Evolutionary conservation across 2,329 filamentous ascomycete species (phyloP), one percentile per base, ranked within the genome.

Genomic region (Diplocarpon mali): DNA sequence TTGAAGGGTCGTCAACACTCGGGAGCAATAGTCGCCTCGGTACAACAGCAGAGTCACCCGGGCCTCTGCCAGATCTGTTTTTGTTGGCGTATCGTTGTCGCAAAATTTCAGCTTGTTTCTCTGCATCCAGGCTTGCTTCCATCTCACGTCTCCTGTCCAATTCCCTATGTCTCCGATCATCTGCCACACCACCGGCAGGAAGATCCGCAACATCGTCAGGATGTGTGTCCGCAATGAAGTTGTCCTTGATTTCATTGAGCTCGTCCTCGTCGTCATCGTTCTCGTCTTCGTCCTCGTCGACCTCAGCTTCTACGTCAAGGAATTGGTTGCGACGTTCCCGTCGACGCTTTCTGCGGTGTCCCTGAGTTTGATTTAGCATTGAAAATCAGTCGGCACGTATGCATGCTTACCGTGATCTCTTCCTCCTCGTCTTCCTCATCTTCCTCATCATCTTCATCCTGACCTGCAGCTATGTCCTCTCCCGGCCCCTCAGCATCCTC

Each of bases 231-330:
- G 87, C 85, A 61, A 88, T 88, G 62, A 92, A 87, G 54, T 85
- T 83, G 46, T 87, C 87, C 46, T 73, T 63, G 42, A 81, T 78
- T 54, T 83, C 87, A 56, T 88, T 81, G 47, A 85, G 79, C 44
- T 94, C 88, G 56, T 93, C 87, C 56, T 95, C 90, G 41, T 93
- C 87, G 53, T 94, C 87, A 50, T 85, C 85, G 54, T 76, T 82
- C 54, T 87, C 85, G 57, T 95, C 88, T 57, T 94, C 88, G 52
- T 94, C 80, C 47, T 85, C 92, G 60, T 96, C 92, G 56, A 98
- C 92, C 67, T 95, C 92, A 63, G 92, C 92, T 72, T 98, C 92
- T 60, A 90, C 86, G 78, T 98, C 92, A 67, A 98, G 80, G 77
- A 95, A 95, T 59, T 83, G 81, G 57, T 86, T 85, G 52, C 86